These are phyloP conservation scores for Chaetomium cochliodes DNA, from an alignment of 495 filamentous ascomycete species.

Conservation along the genomic window DNA sequence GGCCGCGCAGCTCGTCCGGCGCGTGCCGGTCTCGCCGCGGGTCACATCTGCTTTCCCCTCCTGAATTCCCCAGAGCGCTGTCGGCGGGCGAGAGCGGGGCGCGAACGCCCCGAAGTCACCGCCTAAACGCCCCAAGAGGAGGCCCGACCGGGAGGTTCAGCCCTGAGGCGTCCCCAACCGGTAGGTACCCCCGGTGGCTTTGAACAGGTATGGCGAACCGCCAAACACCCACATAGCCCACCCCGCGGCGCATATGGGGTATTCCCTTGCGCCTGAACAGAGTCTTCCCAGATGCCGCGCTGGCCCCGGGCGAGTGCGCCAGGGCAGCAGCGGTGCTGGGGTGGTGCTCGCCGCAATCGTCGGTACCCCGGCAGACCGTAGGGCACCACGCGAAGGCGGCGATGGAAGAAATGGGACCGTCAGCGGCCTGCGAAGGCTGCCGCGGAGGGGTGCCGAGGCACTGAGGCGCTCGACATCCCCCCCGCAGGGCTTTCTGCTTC, in stretches of 20 bases:
- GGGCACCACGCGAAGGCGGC: constrained; percentile 20
- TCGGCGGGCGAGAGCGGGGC: constrained; percentile 19
- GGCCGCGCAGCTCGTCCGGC: constrained; percentile 27
- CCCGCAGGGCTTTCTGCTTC: constrained; percentile 2
- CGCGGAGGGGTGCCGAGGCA: constrained; percentile 16
- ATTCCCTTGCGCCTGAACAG: constrained; percentile 4
- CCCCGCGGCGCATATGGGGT: constrained; percentile 17
- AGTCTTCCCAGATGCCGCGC: constrained; percentile 3
- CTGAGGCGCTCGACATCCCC: constrained; percentile 6
- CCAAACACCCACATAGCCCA: constrained; percentile 56
- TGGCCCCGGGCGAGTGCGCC: neutral
- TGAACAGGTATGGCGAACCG: constrained; percentile 44
- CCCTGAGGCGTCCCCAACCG: constrained; percentile 37
- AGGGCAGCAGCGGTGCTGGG: constrained; percentile 14
- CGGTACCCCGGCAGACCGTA: constrained; percentile 21
- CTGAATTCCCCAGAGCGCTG: constrained; percentile 26
- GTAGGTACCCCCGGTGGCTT: constrained; percentile 45
- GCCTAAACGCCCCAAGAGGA: constrained; percentile 26
- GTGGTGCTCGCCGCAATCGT: constrained; percentile 18
- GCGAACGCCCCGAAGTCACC: constrained; percentile 8
- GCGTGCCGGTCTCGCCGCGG: constrained; percentile 22
- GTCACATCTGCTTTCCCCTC: constrained; percentile 27
- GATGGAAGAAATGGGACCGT: constrained; percentile 18
- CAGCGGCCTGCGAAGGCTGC: constrained; percentile 13
- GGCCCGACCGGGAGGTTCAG: constrained; percentile 16